Conservation (phyloP, 768 basidiomycete species). For the Pleurotus cornucopiae region DNA sequence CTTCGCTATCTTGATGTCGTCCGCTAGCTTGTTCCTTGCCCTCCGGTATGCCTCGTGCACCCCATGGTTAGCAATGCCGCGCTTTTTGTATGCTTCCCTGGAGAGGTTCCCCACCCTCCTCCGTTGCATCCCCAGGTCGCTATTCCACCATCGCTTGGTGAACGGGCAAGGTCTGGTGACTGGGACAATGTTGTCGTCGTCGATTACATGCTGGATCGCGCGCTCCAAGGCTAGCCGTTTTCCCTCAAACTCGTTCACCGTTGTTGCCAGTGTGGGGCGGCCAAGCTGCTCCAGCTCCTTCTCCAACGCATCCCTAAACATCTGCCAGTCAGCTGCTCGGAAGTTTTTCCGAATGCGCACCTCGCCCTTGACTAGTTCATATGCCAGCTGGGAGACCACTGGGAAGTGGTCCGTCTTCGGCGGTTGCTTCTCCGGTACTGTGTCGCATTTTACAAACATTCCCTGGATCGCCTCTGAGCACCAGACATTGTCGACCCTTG, state of each 20-base stretch:
- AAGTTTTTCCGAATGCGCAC: too few species aligned
- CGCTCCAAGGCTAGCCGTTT: not conserved
- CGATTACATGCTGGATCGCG: slow-evolving; percentile 9
- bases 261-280: too few species aligned
- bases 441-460: too few species aligned
- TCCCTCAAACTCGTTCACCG: not conserved
- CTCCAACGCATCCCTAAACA: too few species aligned
- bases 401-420: too few species aligned
- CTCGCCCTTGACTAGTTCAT: too few species aligned
- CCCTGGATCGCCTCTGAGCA: too few species aligned
- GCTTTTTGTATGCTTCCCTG: not conserved
- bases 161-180: slow-evolving; percentile 10
- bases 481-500: too few species aligned
- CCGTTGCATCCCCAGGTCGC: slow-evolving; percentile 6
- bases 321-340: too few species aligned
- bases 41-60: not conserved
- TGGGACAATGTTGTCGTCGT: slow-evolving; percentile 2
- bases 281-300: too few species aligned
- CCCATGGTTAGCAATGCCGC: not conserved
- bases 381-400: too few species aligned
- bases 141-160: slow-evolving; percentile 19
- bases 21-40: not conserved
- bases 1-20: slow-evolving; percentile 6
- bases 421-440: too few species aligned
- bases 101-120: not conserved